Evolutionary conservation across 2,329 filamentous ascomycete species (phyloP).

Genomic region (Metarhizium sp.): DNA sequence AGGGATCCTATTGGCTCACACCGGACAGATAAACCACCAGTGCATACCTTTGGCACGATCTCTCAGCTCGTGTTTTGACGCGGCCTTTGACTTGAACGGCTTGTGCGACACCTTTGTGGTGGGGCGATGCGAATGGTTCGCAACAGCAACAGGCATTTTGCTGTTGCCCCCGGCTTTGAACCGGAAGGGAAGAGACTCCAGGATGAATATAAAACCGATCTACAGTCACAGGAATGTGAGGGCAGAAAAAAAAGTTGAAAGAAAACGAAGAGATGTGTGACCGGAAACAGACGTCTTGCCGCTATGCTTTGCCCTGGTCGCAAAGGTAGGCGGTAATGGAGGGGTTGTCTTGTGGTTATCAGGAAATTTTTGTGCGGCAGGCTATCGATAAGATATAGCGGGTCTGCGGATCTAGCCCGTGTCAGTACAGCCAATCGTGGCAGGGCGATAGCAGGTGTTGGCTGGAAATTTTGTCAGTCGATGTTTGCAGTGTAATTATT

Average conservation of each 20-base stretch:
- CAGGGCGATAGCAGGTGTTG: constrained; percentile 16
- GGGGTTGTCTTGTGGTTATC: constrained; percentile 26
- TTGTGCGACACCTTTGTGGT: constrained; percentile 88
- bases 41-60: constrained; percentile 69
- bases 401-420: neutral
- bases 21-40: neutral
- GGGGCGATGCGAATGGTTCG: constrained; percentile 75
- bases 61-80: constrained; percentile 79
- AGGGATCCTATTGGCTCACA: too few relatives aligned
- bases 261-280: neutral
- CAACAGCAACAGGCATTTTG: constrained; percentile 64
- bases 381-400: constrained; percentile 24
- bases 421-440: constrained; percentile 14
- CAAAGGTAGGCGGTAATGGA: constrained; percentile 19
- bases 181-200: constrained; percentile 70
- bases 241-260: neutral
- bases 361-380: constrained; percentile 26
- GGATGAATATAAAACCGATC: constrained; percentile 25
- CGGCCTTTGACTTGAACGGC: constrained; percentile 83
- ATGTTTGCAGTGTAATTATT: neutral
- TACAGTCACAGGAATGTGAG: neutral
- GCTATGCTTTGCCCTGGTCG: neutral
- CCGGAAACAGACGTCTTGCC: neutral
- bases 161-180: constrained; percentile 73
- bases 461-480: constrained; percentile 24